Conservation (phyloP, 371 early-diverging fungal species). For the Mortierella sp. region DNA sequence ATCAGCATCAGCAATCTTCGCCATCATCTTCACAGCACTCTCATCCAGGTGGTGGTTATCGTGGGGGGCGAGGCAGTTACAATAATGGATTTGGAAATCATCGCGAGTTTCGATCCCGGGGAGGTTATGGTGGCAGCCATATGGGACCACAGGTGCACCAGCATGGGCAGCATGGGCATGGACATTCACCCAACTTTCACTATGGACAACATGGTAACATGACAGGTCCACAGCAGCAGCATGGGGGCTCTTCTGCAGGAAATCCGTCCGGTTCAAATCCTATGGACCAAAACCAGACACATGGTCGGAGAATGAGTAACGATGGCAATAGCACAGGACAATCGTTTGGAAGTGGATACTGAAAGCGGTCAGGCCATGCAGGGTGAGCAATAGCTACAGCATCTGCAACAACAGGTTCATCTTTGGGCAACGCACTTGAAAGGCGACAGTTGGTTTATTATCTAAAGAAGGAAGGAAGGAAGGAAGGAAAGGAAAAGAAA, state of each 20-base stretch:
- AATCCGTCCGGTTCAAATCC: neutral
- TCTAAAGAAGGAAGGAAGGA: neutral
- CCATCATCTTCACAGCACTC: conserved; percentile 2
- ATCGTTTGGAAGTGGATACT: neutral
- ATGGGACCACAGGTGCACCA: neutral
- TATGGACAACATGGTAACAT: conserved; percentile 1
- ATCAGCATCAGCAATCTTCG: neutral
- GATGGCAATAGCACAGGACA: too few relatives aligned
- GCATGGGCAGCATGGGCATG: conserved; percentile 9
- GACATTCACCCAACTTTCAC: neutral
- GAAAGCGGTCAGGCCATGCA: neutral
- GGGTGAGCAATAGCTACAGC: too few relatives aligned
- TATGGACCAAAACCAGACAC: neutral
- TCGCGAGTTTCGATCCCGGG: conserved; percentile 12
- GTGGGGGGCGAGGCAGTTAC: conserved; percentile 17
- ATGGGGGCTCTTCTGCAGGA: neutral
- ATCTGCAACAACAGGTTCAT: neutral
- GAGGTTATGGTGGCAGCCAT: conserved; percentile 15
- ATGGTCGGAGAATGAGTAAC: neutral
- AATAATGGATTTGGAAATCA: conserved; percentile 2
- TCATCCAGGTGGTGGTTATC: neutral
- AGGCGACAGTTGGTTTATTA: neutral
- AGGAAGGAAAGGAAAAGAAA: neutral
- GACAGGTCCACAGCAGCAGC: neutral
- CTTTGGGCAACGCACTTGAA: neutral